A percentile compares a stretch with the other conserved stretches of the same genome.
Evolutionary conservation across 2,329 filamentous ascomycete genomes (phyloP).

Genomic region (Zymoseptoria pseudotritici): DNA sequence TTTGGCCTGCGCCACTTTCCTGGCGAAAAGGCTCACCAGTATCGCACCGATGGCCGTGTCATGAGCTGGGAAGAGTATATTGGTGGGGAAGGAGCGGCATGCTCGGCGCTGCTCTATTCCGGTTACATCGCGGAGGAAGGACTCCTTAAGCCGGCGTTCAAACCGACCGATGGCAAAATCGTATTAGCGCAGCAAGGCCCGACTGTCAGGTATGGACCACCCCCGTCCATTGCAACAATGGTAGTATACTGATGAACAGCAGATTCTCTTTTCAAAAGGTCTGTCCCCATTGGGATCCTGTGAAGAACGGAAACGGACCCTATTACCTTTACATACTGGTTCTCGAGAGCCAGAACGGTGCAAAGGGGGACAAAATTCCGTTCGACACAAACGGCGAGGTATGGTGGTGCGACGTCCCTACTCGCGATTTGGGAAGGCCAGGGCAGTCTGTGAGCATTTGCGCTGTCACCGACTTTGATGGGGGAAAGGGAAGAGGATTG

Average conservation of each 20-base stretch:
- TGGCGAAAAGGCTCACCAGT: conserved; percentile 58
- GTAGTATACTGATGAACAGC: background rate
- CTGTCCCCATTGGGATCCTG: conserved; percentile 77
- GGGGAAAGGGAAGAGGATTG: conserved; percentile 47
- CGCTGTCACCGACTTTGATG: conserved; percentile 50
- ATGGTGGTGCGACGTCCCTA: conserved; percentile 71
- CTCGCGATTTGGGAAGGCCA: conserved; percentile 56
- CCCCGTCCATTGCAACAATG: too few species aligned
- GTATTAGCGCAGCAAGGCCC: conserved; percentile 46
- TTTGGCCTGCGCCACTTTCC: conserved; percentile 82
- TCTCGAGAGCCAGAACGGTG: conserved; percentile 52
- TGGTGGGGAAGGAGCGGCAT: conserved; percentile 47
- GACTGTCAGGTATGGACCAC: conserved; percentile 34
- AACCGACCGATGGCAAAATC: conserved; percentile 55
- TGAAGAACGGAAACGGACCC: conserved; percentile 57
- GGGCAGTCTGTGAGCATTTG: conserved; percentile 61
- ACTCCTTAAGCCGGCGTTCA: conserved; percentile 51
- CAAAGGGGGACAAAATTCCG: conserved; percentile 59
- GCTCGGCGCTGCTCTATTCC: conserved; percentile 40
- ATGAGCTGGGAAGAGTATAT: conserved; percentile 79
- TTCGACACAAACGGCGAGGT: conserved; percentile 68
- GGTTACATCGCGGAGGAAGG: conserved; percentile 44
- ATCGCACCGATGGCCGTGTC: conserved; percentile 61
- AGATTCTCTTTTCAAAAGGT: conserved; percentile 68
- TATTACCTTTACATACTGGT: conserved; percentile 63